phyloP scores from a whole-genome alignment of 495 filamentous ascomycete species.

The Penicillium riverlandense region DNA sequence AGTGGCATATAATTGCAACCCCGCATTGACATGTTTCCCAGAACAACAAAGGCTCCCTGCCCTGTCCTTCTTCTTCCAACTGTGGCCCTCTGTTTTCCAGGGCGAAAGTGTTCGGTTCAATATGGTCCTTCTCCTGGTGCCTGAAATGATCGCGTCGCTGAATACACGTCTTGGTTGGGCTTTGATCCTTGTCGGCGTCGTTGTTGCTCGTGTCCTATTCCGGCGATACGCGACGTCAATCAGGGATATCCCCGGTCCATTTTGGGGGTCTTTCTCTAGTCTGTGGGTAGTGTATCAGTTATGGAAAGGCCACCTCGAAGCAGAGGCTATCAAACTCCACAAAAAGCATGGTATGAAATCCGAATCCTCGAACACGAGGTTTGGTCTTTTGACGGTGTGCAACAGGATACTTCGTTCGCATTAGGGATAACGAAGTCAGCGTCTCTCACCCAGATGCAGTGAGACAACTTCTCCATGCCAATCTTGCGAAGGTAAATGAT shows the following conservation, averaged over 20 bases:
- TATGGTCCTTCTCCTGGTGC: too few relatives aligned
- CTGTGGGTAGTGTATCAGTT: slow-evolving; percentile 34
- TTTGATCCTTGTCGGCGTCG: too few relatives aligned
- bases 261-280: slow-evolving; percentile 30
- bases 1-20: too few relatives aligned
- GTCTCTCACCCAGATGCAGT: slow-evolving; percentile 39
- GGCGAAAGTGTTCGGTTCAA: too few relatives aligned
- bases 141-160: too few relatives aligned
- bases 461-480: slow-evolving; percentile 21
- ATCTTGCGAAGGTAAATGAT: slow-evolving; percentile 16
- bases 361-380: too few relatives aligned
- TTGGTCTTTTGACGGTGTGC: background rate
- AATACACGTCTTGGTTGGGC: too few relatives aligned
- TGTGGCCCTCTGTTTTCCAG: too few relatives aligned
- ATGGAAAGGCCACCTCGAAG: slow-evolving; percentile 31
- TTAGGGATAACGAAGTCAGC: slow-evolving; percentile 41
- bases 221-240: slow-evolving; percentile 19
- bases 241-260: slow-evolving; percentile 32
- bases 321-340: slow-evolving; percentile 27
- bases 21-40: too few relatives aligned
- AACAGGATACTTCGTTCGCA: slow-evolving; percentile 39
- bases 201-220: slow-evolving; percentile 3
- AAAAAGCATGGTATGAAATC: slow-evolving; percentile 29
- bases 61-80: too few relatives aligned
- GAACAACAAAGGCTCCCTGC: too few relatives aligned